A percentile compares a stretch with the other conserved stretches of the same genome.
phyloP scores from a whole-genome alignment of 495 filamentous ascomycete genomes.

The Talaromyces proteolyticus region DNA sequence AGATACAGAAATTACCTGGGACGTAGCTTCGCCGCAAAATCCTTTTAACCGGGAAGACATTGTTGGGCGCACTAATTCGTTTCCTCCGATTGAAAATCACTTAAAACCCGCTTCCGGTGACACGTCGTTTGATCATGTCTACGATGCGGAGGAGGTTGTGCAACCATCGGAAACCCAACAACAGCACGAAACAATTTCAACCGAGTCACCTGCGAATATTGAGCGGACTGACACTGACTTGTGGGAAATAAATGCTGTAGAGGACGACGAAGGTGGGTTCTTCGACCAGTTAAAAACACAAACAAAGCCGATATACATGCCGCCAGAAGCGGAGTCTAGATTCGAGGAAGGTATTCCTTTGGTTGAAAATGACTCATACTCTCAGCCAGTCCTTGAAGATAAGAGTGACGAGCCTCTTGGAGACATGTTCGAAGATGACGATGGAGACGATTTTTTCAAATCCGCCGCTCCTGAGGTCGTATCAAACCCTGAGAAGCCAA shows the following conservation, averaged over 20 bases:
- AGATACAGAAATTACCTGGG: background rate
- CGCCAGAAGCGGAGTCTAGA: conserved; percentile 38
- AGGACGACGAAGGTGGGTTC: conserved; percentile 37
- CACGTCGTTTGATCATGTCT: background rate
- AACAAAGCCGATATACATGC: conserved; percentile 39
- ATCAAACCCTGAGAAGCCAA: conserved; percentile 4
- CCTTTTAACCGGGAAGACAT: conserved; percentile 20
- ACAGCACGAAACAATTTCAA: conserved; percentile 14
- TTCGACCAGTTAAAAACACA: conserved; percentile 44
- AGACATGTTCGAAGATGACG: conserved; percentile 31
- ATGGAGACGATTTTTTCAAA: conserved; percentile 35
- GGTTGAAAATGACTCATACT: conserved; percentile 25
- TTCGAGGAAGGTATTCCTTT: conserved; percentile 43
- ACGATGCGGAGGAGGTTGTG: background rate
- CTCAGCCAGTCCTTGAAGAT: conserved; percentile 6
- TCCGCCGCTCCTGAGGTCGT: conserved; percentile 8
- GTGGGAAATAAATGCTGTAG: conserved; percentile 28
- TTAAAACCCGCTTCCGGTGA: conserved; percentile 10
- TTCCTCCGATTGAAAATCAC: conserved; percentile 19
- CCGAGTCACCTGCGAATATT: conserved; percentile 1
- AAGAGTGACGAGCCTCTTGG: conserved; percentile 14
- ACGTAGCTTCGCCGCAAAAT: background rate
- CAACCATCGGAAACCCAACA: conserved; percentile 8
- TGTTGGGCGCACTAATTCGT: conserved; percentile 17
- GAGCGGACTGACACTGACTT: conserved; percentile 13